Percentiles rank a stretch among this genome's conserved stretches.
Evolutionary conservation across 2,329 filamentous ascomycete species (phyloP).

Genomic region (Emergomyces pasteurianus): DNA sequence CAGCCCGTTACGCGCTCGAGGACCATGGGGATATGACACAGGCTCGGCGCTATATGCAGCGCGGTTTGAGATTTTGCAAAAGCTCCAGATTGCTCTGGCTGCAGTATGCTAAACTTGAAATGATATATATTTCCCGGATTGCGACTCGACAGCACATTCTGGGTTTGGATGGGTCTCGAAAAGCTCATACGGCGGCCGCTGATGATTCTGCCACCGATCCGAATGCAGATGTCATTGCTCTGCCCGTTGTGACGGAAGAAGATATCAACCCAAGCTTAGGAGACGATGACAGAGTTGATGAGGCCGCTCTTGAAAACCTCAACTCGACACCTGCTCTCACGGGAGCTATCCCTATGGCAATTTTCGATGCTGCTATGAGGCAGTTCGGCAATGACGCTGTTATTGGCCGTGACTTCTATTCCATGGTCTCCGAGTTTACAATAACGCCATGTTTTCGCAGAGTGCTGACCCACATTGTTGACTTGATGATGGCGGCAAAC

Average conservation of each 20-base stretch:
- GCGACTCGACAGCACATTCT: conserved; percentile 58
- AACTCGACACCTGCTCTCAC: conserved; percentile 67
- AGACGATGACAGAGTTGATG: conserved; percentile 42
- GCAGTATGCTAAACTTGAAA: conserved; percentile 82
- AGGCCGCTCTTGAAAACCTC: conserved; percentile 50
- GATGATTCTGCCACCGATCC: conserved; percentile 29
- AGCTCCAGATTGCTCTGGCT: conserved; percentile 64
- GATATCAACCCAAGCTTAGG: conserved; percentile 46
- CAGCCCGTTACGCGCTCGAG: conserved; percentile 68
- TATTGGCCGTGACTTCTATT: conserved; percentile 66
- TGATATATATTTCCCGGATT: conserved; percentile 80
- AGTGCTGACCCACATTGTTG: conserved; percentile 62
- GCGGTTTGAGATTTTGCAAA: conserved; percentile 81
- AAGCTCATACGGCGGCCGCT: conserved; percentile 25
- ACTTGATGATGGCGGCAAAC: conserved; percentile 46
- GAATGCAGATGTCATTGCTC: conserved; percentile 45
- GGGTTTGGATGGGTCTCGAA: conserved; percentile 42
- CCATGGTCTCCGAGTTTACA: conserved; percentile 61
- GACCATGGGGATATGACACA: conserved; percentile 75
- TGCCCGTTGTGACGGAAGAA: conserved; percentile 49
- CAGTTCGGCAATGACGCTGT: conserved; percentile 57
- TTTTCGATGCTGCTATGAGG: conserved; percentile 77
- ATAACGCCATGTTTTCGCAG: conserved; percentile 51
- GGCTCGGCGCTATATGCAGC: conserved; percentile 74
- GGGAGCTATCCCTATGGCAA: conserved; percentile 85